phyloP scores from a whole-genome alignment of 1,284 basidiomycete genomes.

The Heterobasidion parviporum region DNA sequence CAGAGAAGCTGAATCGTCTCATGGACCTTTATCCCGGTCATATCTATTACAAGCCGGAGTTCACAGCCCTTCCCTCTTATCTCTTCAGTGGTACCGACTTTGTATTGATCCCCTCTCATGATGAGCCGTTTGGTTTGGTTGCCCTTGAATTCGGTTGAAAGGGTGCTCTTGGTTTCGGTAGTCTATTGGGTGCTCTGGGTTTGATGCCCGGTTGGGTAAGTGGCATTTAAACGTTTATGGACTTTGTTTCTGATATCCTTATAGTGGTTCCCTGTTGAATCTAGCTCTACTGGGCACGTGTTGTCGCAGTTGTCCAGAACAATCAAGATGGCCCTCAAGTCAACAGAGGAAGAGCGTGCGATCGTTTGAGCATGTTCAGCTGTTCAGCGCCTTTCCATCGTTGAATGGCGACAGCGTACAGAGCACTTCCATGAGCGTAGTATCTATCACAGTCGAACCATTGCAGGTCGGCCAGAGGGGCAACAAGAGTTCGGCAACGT shows the following conservation, averaged over 20 bases:
- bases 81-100: conserved; percentile 92
- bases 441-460: conserved; percentile 60
- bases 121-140: conserved; percentile 91
- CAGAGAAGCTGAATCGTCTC: conserved; percentile 82
- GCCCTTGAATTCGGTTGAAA: conserved; percentile 94
- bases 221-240: conserved; percentile 12
- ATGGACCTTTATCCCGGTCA: conserved; percentile 94
- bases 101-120: conserved; percentile 87
- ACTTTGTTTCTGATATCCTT: conserved; percentile 7
- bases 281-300: conserved; percentile 85
- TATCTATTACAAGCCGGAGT: conserved; percentile 89
- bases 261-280: conserved; percentile 94
- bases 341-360: conserved; percentile 82
- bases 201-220: conserved; percentile 94
- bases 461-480: conserved; percentile 41
- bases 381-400: conserved; percentile 92
- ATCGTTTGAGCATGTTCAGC: conserved; percentile 88
- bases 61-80: conserved; percentile 88
- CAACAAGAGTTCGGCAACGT: conserved; percentile 64
- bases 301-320: conserved; percentile 91
- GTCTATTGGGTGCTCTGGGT: conserved; percentile 87
- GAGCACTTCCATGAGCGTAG: conserved; percentile 90
- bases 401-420: conserved; percentile 91
- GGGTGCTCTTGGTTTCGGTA: conserved; percentile 89
- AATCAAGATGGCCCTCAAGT: conserved; percentile 88